Conservation (phyloP, 352 stramenopile genomes). For the Poterioochromonas sp. region DNA sequence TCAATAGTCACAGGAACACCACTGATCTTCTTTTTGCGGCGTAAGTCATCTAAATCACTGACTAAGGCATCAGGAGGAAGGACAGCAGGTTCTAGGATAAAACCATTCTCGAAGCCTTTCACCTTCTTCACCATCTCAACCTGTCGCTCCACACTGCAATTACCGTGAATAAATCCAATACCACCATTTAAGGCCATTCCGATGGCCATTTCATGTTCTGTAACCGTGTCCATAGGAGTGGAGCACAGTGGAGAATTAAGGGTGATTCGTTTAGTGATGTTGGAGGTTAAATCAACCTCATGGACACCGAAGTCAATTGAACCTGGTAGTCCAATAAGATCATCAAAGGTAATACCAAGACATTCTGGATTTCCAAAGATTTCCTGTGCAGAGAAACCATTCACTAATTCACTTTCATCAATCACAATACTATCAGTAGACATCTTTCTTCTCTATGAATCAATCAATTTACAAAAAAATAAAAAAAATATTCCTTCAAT, state of each 20-base stretch:
- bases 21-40: conserved; percentile 86
- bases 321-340: conserved; percentile 62
- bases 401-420: conserved; percentile 19
- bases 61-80: conserved; percentile 90
- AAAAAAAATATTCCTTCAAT: conserved; percentile 15
- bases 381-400: conserved; percentile 24
- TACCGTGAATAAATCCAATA: conserved; percentile 99
- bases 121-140: conserved; percentile 76
- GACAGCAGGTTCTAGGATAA: conserved; percentile 96
- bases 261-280: conserved; percentile 79
- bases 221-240: conserved; percentile 99
- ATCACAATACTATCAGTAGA: conserved; percentile 9
- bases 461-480: conserved; percentile 18
- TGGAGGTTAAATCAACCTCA: conserved; percentile 86
- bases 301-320: conserved; percentile 90
- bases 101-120: conserved; percentile 99
- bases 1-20: conserved; percentile 97
- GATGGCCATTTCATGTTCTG: conserved; percentile 98
- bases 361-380: conserved; percentile 25
- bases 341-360: conserved; percentile 73
- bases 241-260: conserved; percentile 88
- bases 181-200: conserved; percentile 96
- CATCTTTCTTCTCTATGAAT: conserved; percentile 15
- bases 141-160: conserved; percentile 95
- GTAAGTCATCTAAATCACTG: conserved; percentile 86